Conservation (phyloP, 176 grass and related monocot species). For the Ensete ventricosum region DNA sequence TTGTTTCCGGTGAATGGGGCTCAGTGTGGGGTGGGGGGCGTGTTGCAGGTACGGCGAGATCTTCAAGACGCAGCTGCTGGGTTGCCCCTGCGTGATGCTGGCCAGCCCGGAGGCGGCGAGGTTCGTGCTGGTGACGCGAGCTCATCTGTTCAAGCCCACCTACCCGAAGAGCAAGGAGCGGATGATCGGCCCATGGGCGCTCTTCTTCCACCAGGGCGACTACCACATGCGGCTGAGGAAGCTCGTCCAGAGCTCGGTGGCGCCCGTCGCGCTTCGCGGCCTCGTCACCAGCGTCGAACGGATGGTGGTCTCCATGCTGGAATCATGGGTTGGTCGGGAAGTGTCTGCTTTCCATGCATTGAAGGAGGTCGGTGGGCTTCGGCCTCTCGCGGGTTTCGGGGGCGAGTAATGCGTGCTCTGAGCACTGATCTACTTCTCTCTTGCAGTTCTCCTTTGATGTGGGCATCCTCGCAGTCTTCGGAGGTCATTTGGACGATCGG, state of each 20-base stretch:
- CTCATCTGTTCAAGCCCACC: constrained; percentile 79
- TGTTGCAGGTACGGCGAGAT: constrained; percentile 70
- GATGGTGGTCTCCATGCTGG: constrained; percentile 33
- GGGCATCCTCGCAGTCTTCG: constrained; percentile 66
- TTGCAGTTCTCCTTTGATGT: constrained; percentile 75
- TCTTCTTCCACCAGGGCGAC: constrained; percentile 98
- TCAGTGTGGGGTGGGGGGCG: neutral
- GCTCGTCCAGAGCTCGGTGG: constrained; percentile 61
- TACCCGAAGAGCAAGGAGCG: constrained; percentile 92
- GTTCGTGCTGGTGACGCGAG: constrained; percentile 69
- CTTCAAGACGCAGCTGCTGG: constrained; percentile 79
- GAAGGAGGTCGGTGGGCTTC: constrained; percentile 41
- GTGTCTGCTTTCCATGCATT: constrained; percentile 52
- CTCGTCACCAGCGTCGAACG: constrained; percentile 52
- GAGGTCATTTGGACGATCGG: constrained; percentile 39
- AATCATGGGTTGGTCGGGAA: constrained; percentile 32
- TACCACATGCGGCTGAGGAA: constrained; percentile 68
- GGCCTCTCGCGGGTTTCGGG: no score
- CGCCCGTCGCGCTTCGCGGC: constrained; percentile 49
- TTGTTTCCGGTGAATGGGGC: neutral
- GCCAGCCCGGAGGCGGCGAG: constrained; percentile 90
- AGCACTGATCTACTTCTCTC: neutral
- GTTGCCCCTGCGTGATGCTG: constrained; percentile 94
- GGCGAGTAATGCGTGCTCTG: no score
- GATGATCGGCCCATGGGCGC: constrained; percentile 76